These are phyloP conservation scores for Entomortierella chlamydospora DNA, from an alignment of 192 early-diverging fungal species.

Conservation along the genomic window DNA sequence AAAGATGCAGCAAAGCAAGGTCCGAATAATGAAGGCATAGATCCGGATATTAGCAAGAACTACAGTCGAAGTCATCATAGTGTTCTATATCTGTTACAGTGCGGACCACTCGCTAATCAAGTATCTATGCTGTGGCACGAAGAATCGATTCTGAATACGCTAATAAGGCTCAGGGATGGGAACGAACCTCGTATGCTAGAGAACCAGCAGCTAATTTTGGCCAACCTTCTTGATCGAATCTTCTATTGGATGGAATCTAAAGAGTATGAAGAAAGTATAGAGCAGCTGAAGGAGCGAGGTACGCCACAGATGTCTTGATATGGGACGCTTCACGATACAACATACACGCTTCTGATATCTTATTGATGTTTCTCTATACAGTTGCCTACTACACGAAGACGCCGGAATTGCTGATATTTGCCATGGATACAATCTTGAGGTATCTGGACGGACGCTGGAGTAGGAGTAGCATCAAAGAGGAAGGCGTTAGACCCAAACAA, in stretches of 20 bases:
- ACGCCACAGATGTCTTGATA: background rate
- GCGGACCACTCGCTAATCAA: slow-evolving; percentile 31
- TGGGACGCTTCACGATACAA: background rate
- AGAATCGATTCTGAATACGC: slow-evolving; percentile 36
- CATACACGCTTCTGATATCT: background rate
- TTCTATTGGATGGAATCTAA: slow-evolving; percentile 38
- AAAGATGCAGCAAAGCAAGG: slow-evolving; percentile 1
- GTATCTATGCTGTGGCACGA: slow-evolving; percentile 15
- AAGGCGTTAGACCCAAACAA: slow-evolving; percentile 3
- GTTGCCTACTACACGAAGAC: slow-evolving; percentile 22
- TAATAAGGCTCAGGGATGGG: slow-evolving; percentile 24
- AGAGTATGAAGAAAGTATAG: slow-evolving; percentile 13
- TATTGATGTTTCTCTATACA: background rate
- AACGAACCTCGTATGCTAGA: slow-evolving; percentile 15
- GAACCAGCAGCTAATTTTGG: slow-evolving; percentile 31
- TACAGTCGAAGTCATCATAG: slow-evolving; percentile 6
- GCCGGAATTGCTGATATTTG: slow-evolving; percentile 28
- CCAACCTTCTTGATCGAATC: slow-evolving; percentile 42
- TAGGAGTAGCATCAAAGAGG: slow-evolving; percentile 1
- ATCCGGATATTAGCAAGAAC: background rate
- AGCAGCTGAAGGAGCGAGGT: slow-evolving; percentile 33
- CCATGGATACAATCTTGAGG: slow-evolving; percentile 26
- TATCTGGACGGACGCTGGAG: slow-evolving; percentile 47
- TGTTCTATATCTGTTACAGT: slow-evolving; percentile 35
- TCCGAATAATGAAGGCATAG: background rate